Conservation (phyloP, 2,329 filamentous ascomycete genomes). For the Aspergillus texensis region DNA sequence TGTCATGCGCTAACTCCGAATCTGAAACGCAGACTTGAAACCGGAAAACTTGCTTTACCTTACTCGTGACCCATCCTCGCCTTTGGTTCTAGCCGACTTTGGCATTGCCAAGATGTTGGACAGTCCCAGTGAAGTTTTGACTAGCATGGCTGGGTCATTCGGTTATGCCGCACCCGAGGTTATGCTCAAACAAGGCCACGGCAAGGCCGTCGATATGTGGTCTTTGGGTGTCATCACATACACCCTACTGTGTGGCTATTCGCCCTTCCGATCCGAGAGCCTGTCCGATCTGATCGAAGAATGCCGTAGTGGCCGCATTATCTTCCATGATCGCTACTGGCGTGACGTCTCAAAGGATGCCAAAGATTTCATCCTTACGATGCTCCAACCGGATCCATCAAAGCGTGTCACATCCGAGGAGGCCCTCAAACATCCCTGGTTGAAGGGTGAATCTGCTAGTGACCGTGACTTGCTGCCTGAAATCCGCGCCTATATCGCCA, state of each 20-base stretch:
- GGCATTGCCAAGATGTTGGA: constrained; percentile 98
- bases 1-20: neutral
- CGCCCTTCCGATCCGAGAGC: constrained; percentile 94
- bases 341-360: constrained; percentile 94
- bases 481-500: constrained; percentile 90
- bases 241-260: constrained; percentile 96
- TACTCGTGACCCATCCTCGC: constrained; percentile 73
- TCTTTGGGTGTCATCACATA: constrained; percentile 98
- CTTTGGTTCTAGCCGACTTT: constrained; percentile 93
- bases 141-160: constrained; percentile 98
- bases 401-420: constrained; percentile 78
- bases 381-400: constrained; percentile 78
- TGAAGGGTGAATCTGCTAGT: constrained; percentile 85
- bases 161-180: constrained; percentile 97
- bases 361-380: constrained; percentile 85
- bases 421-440: constrained; percentile 82
- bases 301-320: constrained; percentile 78
- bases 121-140: constrained; percentile 85
- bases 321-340: constrained; percentile 99
- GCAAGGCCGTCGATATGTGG: constrained; percentile 99
- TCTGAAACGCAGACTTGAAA: constrained; percentile 73
- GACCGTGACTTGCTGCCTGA: constrained; percentile 98
- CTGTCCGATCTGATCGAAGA: constrained; percentile 92
- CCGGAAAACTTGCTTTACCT: constrained; percentile 97
- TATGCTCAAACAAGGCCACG: constrained; percentile 96